A percentile compares a stretch with the other conserved stretches of the same genome.
Evolutionary conservation across 176 grass and related monocot species (phyloP).

Genomic region (Avena insularis): DNA sequence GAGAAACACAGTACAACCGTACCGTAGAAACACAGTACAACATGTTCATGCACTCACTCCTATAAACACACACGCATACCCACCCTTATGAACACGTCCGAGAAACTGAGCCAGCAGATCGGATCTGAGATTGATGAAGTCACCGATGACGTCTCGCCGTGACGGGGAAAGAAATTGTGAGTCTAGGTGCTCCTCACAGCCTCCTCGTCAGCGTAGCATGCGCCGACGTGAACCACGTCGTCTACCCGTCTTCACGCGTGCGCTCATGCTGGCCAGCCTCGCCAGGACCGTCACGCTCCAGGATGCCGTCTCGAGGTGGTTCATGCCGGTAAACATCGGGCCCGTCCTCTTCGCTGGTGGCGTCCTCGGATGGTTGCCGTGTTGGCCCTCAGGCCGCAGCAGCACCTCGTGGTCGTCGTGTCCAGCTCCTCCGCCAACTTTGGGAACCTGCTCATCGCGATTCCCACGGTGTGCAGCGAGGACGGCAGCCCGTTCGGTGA

Average conservation of each 20-base stretch:
- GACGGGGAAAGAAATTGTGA: too few relatives aligned
- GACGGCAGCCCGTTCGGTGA: constrained; percentile 58
- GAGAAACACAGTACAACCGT: too few relatives aligned
- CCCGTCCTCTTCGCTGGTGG: constrained; percentile 63
- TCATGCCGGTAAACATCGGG: constrained; percentile 76
- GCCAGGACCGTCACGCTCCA: constrained; percentile 62
- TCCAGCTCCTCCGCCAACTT: constrained; percentile 65
- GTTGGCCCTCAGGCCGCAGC: constrained; percentile 35
- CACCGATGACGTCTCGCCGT: too few relatives aligned
- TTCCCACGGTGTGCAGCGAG: constrained; percentile 60
- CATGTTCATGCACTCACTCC: too few relatives aligned
- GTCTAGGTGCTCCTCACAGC: constrained; percentile 4
- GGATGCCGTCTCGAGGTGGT: constrained; percentile 76
- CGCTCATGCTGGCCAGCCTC: constrained; percentile 67
- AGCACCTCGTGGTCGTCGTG: constrained; percentile 23
- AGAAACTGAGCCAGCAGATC: too few relatives aligned
- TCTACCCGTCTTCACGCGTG: constrained; percentile 70
- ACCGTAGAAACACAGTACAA: too few relatives aligned
- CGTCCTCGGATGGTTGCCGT: constrained; percentile 61
- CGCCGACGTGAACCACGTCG: constrained; percentile 67
- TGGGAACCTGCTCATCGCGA: constrained; percentile 63
- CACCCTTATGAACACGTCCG: too few relatives aligned
- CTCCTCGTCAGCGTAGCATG: constrained; percentile 46
- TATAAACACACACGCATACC: too few relatives aligned
- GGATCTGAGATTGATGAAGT: too few relatives aligned